Percentiles rank a stretch among this genome's conserved stretches.
Evolutionary conservation across 2,329 filamentous ascomycete species (phyloP).

Genomic region (Trichoderma polysporum): DNA sequence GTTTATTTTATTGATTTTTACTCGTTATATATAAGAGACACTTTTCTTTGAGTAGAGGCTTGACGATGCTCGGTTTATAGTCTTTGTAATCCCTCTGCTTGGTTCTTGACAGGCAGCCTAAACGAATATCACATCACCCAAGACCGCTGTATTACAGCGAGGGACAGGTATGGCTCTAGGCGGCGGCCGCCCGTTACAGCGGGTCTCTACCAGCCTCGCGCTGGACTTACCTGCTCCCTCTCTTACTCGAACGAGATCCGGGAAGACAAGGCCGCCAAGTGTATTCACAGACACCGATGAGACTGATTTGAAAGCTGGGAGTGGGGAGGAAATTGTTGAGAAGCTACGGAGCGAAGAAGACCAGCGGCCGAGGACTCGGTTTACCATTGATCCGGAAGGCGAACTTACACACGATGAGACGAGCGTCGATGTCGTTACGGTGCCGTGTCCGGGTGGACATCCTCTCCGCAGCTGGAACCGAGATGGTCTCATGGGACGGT

Average conservation of each 20-base stretch:
- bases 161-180: constrained; percentile 26
- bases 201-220: constrained; percentile 13
- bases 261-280: constrained; percentile 12
- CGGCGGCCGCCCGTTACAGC: constrained; percentile 11
- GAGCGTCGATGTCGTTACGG: constrained; percentile 52
- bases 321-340: neutral
- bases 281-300: constrained; percentile 16
- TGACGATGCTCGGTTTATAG: neutral
- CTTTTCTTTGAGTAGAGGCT: neutral
- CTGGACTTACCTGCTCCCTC: constrained; percentile 11
- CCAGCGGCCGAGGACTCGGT: constrained; percentile 26
- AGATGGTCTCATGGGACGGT: constrained; percentile 48
- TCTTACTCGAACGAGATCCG: constrained; percentile 17
- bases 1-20: neutral
- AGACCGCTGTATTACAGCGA: constrained; percentile 5
- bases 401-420: constrained; percentile 50
- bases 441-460: constrained; percentile 55
- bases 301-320: constrained; percentile 14
- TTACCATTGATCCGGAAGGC: constrained; percentile 38
- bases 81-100: neutral
- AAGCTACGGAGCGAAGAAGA: neutral
- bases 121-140: neutral
- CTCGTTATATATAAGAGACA: neutral
- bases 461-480: constrained; percentile 54
- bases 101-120: neutral